A percentile compares a stretch with the other conserved stretches of the same genome.
These are phyloP conservation scores for Calonectria hawksworthii DNA, from an alignment of 2,329 filamentous ascomycete genomes.

Conservation along the genomic window DNA sequence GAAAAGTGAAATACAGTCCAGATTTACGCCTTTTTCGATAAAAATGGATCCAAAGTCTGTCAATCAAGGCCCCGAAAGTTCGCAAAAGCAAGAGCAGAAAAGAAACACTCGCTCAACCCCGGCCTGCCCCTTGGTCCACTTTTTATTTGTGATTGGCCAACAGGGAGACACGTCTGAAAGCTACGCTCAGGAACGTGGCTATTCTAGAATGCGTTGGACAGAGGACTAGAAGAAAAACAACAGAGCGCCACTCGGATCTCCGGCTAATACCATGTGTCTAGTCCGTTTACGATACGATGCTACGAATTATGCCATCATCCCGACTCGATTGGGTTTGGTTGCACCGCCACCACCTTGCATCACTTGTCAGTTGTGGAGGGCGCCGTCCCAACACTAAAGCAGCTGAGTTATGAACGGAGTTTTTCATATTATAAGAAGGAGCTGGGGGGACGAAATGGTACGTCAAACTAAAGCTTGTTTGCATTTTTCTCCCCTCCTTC, in stretches of 20 bases:
- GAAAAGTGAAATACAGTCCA: no score
- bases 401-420: no score
- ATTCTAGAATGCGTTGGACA: background rate
- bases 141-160: background rate
- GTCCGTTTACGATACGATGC: background rate
- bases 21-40: background rate
- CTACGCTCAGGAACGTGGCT: background rate
- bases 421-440: background rate
- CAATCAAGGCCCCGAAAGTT: no score
- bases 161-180: background rate
- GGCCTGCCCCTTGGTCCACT: background rate
- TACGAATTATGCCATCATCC: background rate
- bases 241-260: background rate
- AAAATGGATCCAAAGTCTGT: background rate
- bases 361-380: background rate
- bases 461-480: background rate
- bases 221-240: background rate
- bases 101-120: background rate
- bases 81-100: background rate
- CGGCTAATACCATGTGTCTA: background rate
- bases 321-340: background rate
- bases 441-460: background rate
- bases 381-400: background rate
- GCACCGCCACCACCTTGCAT: background rate
- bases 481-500: background rate